Evolutionary conservation across 495 filamentous ascomycete species (phyloP), one percentile per base, ranked within the genome.

Genomic region (Jackrogersella minutella): DNA sequence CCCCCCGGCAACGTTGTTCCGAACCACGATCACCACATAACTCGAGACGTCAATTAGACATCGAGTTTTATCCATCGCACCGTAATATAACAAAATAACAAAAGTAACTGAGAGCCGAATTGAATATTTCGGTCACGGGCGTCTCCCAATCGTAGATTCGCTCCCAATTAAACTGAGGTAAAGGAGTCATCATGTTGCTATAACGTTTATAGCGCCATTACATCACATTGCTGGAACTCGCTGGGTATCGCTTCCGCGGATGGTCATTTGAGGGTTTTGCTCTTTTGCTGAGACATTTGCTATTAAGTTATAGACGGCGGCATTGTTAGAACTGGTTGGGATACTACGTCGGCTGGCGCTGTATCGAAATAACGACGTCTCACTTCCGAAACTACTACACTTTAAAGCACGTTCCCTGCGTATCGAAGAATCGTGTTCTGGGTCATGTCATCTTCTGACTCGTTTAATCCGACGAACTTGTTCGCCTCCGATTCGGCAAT

Each of bases 381-480:
- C 44, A 21, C 36, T 11, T 31, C 24, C n/a, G 9, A 31, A 41
- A 54, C 26, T n/a, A 57, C 10, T 37, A 53, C 37, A 1, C 37
- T 40, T 19, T 33, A 46, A 17, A 36, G 0, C 17, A 9, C 46
- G 24, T 33, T 30, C 30, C 34, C 40, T 37, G 22, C 36, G 8
- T 58, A 39, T 19, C 37, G 14, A 36, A 50, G 9, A 39, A 34
- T 30, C 5, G 8, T 49, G 33, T 51, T 36, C 40, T 47, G 14
- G 51, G 46, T 30, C 57, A 74, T 74, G 72, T 54, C 69, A 61
- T 46, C 26, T 44, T 24, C 62, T 41, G 65, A 50, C n/a, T 60
- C 39, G 26, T 64, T 69, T 16, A 57, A 17, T 22, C 58, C 62
- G 24, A 60, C 57, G 39, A 69, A 70, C 33, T 57, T 36, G 11